Conservation (phyloP, 192 early-diverging fungal species). For the Coemansia sp. region DNA sequence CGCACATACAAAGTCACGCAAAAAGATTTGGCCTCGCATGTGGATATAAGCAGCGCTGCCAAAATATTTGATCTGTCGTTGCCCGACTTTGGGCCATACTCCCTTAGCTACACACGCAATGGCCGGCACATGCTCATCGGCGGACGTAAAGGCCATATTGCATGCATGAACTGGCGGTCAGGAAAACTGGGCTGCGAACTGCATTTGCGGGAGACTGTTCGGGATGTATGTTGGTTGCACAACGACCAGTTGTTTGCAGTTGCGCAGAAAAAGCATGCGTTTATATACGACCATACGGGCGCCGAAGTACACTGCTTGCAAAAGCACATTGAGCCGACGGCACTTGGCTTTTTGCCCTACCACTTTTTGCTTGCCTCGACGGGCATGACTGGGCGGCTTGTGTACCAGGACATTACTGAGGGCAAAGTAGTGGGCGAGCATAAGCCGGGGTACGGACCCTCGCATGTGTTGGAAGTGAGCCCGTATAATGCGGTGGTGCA, state of each 20-base stretch:
- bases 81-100: constrained; percentile 81
- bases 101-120: constrained; percentile 87
- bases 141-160: constrained; percentile 83
- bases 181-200: constrained; percentile 77
- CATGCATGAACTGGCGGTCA: constrained; percentile 86
- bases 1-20: constrained; percentile 86
- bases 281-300: constrained; percentile 90
- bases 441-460: constrained; percentile 73
- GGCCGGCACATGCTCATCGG: constrained; percentile 74
- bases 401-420: constrained; percentile 94
- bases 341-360: constrained; percentile 87
- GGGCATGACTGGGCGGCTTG: constrained; percentile 76
- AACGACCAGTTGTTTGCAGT: constrained; percentile 92
- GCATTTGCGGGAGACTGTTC: constrained; percentile 84
- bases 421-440: constrained; percentile 80
- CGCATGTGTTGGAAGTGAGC: constrained; percentile 85
- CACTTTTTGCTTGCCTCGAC: constrained; percentile 87
- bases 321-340: constrained; percentile 78
- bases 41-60: constrained; percentile 70
- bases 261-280: constrained; percentile 93
- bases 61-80: constrained; percentile 85
- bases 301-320: constrained; percentile 86
- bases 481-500: constrained; percentile 89
- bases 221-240: constrained; percentile 94
- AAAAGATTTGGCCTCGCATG: constrained; percentile 59